Evolutionary conservation across 352 stramenopile genomes (phyloP).

Genomic region (Pythium volutum): DNA sequence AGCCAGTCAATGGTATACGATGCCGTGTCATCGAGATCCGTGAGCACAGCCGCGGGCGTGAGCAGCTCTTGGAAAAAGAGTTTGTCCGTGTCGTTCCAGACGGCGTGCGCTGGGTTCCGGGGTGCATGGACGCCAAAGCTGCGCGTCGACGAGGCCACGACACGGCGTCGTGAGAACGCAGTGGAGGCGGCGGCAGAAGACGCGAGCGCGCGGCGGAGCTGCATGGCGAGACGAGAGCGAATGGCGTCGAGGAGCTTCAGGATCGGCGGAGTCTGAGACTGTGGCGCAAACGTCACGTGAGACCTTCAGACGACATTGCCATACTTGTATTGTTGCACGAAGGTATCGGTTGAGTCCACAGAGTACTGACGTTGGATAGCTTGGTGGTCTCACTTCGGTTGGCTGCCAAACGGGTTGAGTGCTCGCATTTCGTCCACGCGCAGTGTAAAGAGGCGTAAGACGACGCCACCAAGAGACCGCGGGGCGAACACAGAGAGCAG

Average conservation of each 20-base stretch:
- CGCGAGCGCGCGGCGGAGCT: conserved; percentile 9
- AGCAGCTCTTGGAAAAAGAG: conserved; percentile 62
- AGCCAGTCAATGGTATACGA: conserved; percentile 81
- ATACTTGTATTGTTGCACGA: conserved; percentile 5
- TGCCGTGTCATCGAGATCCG: conserved; percentile 59
- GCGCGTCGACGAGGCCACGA: conserved; percentile 3
- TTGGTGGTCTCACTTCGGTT: conserved; percentile 17
- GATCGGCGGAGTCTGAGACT: neutral
- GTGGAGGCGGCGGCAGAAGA: neutral
- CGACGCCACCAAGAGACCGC: neutral
- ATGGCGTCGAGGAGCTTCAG: conserved; percentile 1
- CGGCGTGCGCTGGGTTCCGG: conserved; percentile 36
- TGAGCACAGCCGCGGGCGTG: conserved; percentile 61
- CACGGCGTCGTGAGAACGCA: conserved; percentile 7
- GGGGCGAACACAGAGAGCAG: no score
- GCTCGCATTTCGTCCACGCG: neutral
- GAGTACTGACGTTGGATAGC: conserved; percentile 5
- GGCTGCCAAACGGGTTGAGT: conserved; percentile 12
- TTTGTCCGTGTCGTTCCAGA: conserved; percentile 65
- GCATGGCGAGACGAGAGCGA: neutral
- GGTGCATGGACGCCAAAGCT: conserved; percentile 29
- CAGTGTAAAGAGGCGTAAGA: neutral
- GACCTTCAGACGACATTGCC: conserved; percentile 24
- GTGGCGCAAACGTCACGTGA: conserved; percentile 18
- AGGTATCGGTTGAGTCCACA: conserved; percentile 3